A percentile compares a stretch with the other conserved stretches of the same genome.
phyloP scores from a whole-genome alignment of 2,329 filamentous ascomycete genomes.

The Arthrobotrys musiformis region DNA sequence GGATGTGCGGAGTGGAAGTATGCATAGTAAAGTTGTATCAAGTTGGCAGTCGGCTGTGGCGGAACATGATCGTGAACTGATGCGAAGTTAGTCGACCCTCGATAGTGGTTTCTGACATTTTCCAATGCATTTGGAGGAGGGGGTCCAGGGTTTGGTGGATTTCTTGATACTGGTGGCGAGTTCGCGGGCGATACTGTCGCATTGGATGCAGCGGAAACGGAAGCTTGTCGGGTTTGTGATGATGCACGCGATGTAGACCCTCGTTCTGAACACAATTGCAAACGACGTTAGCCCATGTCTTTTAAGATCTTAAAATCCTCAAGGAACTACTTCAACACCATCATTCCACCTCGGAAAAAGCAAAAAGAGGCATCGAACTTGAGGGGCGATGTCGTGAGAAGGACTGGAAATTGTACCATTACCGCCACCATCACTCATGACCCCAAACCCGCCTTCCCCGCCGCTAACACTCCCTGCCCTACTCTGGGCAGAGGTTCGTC shows the following conservation, averaged over 20 bases:
- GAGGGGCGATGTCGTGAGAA: constrained; percentile 41
- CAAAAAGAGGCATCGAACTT: constrained; percentile 43
- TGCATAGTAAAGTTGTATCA: constrained; percentile 62
- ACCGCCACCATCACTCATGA: constrained; percentile 54
- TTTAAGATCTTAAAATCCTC: background rate
- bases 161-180: constrained; percentile 41
- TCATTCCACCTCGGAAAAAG: constrained; percentile 26
- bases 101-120: constrained; percentile 58
- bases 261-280: constrained; percentile 26
- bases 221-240: constrained; percentile 51
- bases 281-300: constrained; percentile 11
- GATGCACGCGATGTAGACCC: constrained; percentile 49
- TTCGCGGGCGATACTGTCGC: constrained; percentile 49
- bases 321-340: constrained; percentile 12
- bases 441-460: constrained; percentile 51
- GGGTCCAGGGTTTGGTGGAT: constrained; percentile 21
- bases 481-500: constrained; percentile 56
- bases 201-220: constrained; percentile 43
- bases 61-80: constrained; percentile 57
- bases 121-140: constrained; percentile 54
- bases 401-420: constrained; percentile 54
- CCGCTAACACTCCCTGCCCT: constrained; percentile 45
- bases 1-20: constrained; percentile 59
- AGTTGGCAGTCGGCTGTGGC: constrained; percentile 57
- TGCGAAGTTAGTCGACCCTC: constrained; percentile 57